Base-by-base conservation (phyloP, 2,329 filamentous ascomycete genomes). In the Fusarium anthophilum region DNA sequence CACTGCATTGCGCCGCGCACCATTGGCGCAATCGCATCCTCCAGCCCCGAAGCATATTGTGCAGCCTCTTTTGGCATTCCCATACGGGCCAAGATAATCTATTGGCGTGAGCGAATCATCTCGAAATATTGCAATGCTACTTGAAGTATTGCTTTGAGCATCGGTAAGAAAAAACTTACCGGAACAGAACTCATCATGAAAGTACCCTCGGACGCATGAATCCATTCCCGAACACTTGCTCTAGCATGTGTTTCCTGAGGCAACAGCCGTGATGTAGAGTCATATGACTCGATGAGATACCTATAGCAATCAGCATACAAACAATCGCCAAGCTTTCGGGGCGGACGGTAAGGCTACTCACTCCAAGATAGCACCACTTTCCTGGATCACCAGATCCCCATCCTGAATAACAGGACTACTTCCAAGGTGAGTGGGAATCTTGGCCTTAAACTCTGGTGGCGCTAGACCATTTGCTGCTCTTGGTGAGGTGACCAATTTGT, bases 41-140 rank as follows among this genome's bases (percentile, higher is more conserved):
- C 22, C 0, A 50, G 47, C 15, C 15, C 15, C 0, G 28, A 1
- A 10, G 3, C 28, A 18, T 50, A 50, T 14, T 32, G 47, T 13
- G 15, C 28, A 6, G 15, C 28, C 28, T n/a, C 28, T 32, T 50
- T 17, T 14, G 28, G 47, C 47, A 50, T 32, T 4, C 47, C 47
- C 11, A 50, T 9, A 5, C 28, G 47, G 15, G 47, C 2, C 5
- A 50, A 14, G 11, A 50, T 50, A 7, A 50, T 50, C 47, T 50
- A 18, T 10, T 0, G 1, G 0, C 3, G 11, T 50, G 1, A 32
- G 15, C 1, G 11, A 2, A 6, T 5, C 6, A 1, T 1, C 22
- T n/a, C 3, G 3, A 10, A 32, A 18, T 2, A 18, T 4, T 13
- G 22, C 3, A 18, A 50, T 6, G 5, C 20, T 17, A 17, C 17